Percentiles rank a stretch among this genome's conserved stretches.
These are phyloP conservation scores for Aspergillus hortae DNA, from an alignment of 2,329 filamentous ascomycete species.

Conservation along the genomic window DNA sequence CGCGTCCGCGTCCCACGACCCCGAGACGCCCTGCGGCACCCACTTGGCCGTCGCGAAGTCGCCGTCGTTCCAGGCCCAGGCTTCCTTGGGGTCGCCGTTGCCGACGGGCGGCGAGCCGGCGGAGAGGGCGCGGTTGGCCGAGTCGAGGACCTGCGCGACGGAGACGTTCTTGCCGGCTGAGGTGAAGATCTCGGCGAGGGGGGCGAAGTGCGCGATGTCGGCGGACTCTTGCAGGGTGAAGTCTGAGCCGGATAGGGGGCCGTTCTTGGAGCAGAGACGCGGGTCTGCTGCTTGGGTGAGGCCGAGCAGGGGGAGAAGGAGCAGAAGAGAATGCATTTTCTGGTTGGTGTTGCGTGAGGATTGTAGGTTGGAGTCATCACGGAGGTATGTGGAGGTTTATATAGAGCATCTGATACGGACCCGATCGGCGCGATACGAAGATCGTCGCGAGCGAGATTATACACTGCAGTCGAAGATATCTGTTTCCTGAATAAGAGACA, in stretches of 20 bases:
- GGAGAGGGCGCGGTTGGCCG: slow-evolving; percentile 14
- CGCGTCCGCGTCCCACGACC: slow-evolving; percentile 30
- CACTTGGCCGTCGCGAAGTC: slow-evolving; percentile 32
- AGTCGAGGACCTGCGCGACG: slow-evolving; percentile 13
- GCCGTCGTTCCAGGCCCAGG: slow-evolving; percentile 22
- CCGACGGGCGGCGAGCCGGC: slow-evolving; percentile 3
- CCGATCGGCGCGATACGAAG: too few species aligned
- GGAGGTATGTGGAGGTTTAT: background rate
- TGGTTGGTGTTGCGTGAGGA: background rate
- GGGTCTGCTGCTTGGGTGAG: background rate
- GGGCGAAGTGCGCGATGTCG: slow-evolving; percentile 2
- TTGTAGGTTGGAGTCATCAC: too few species aligned
- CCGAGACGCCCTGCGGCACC: slow-evolving; percentile 35
- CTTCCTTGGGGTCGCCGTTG: slow-evolving; percentile 9
- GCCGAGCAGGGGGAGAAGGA: background rate
- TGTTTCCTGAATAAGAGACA: too few species aligned
- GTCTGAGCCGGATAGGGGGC: background rate
- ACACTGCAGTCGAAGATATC: too few species aligned
- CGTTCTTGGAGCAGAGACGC: background rate
- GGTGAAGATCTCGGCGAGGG: slow-evolving; percentile 12
- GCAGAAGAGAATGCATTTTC: background rate
- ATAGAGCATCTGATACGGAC: background rate
- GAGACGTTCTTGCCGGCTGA: slow-evolving; percentile 6
- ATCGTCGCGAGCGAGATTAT: too few species aligned
- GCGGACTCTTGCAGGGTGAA: background rate